Conservation (phyloP, 208 protist genomes). For the Leishmania lainsoni region DNA sequence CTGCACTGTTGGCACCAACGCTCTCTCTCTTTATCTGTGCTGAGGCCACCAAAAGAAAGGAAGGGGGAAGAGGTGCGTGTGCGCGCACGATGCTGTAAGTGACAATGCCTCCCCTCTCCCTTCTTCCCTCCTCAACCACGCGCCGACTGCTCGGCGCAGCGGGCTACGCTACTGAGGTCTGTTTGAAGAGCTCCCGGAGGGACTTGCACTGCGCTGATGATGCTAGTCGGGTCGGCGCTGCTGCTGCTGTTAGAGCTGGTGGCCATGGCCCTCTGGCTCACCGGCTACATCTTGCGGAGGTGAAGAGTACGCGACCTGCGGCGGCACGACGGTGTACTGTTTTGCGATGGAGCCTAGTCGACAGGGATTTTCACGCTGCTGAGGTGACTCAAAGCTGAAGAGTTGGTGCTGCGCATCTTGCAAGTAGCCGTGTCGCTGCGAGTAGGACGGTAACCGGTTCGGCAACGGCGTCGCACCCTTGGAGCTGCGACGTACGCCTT, state of each 20-base stretch:
- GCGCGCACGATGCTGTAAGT: neutral
- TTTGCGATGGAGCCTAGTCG: neutral
- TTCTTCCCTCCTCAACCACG: neutral
- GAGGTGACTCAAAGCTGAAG: neutral
- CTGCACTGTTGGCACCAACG: neutral
- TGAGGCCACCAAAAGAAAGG: neutral
- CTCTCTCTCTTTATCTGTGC: neutral
- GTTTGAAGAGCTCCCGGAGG: neutral
- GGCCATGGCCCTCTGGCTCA: neutral
- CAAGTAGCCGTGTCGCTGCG: neutral
- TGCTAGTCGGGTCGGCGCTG: neutral
- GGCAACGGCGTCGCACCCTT: neutral
- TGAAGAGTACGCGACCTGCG: neutral
- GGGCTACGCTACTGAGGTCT: neutral
- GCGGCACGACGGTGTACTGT: neutral
- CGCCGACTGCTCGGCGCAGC: neutral
- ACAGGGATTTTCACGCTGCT: neutral
- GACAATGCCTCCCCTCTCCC: neutral
- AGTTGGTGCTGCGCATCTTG: neutral
- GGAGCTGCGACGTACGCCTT: neutral
- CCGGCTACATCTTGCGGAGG: neutral
- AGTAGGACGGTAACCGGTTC: neutral
- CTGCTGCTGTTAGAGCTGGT: neutral
- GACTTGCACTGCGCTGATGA: neutral
- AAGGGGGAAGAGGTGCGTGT: neutral